phyloP scores from a whole-genome alignment of 2,329 filamentous ascomycete genomes.

The Raffaelea ambrosiae region DNA sequence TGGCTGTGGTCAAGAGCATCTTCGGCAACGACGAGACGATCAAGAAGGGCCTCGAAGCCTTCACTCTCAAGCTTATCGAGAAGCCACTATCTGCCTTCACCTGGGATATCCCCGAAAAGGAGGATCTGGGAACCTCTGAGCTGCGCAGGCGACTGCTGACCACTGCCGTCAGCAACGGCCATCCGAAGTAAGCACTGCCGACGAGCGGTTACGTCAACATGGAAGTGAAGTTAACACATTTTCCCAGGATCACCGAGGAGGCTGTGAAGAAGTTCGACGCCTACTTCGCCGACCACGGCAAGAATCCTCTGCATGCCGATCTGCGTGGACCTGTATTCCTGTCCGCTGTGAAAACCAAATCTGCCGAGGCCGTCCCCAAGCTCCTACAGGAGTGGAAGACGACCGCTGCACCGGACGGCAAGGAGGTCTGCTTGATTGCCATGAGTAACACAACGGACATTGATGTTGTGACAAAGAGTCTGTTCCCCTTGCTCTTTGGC shows the following conservation, averaged over 20 bases:
- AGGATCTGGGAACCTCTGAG: constrained; percentile 75
- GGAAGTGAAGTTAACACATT: too few relatives aligned
- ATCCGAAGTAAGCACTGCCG: constrained; percentile 56
- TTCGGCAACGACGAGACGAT: constrained; percentile 71
- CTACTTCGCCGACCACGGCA: constrained; percentile 63
- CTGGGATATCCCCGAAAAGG: constrained; percentile 71
- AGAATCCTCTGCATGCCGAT: constrained; percentile 67
- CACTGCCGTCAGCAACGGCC: constrained; percentile 66
- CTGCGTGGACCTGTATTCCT: constrained; percentile 75
- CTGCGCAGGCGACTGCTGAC: constrained; percentile 74
- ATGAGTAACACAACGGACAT: constrained; percentile 65
- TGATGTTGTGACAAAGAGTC: constrained; percentile 57
- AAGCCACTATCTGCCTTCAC: constrained; percentile 71
- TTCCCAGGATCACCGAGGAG: constrained; percentile 63
- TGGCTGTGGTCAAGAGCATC: constrained; percentile 71
- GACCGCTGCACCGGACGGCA: constrained; percentile 82
- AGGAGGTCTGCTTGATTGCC: constrained; percentile 71
- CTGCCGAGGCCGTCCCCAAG: constrained; percentile 59
- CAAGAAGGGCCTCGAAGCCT: constrained; percentile 65
- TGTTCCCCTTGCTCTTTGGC: constrained; percentile 72
- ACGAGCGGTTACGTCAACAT: too few relatives aligned
- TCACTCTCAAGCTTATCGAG: constrained; percentile 67
- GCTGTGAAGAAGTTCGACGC: constrained; percentile 70
- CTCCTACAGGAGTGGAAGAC: constrained; percentile 79
- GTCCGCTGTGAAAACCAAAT: constrained; percentile 62